These are phyloP conservation scores for Elymus sibiricus DNA, from an alignment of 176 grass and related monocot genomes.

Conservation along the genomic window DNA sequence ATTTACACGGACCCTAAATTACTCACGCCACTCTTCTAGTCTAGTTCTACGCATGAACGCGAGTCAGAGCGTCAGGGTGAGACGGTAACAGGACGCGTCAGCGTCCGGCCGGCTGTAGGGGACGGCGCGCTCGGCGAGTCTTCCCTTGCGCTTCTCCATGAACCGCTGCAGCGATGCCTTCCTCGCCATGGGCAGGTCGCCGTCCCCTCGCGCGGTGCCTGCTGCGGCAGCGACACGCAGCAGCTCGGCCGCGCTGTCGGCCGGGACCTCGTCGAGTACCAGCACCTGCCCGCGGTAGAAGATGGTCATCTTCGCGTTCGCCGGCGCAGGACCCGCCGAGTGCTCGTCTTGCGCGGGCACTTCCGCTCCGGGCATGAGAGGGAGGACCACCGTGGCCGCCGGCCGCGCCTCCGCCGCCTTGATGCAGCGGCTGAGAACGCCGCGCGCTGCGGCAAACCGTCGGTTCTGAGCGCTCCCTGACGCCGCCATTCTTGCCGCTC, in stretches of 20 bases:
- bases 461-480: neutral
- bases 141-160: slow-evolving; percentile 60
- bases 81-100: neutral
- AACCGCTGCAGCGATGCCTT: slow-evolving; percentile 67
- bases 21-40: neutral
- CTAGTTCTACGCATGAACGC: neutral
- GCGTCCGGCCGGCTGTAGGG: slow-evolving; percentile 24
- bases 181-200: slow-evolving; percentile 55
- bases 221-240: slow-evolving; percentile 3
- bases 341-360: neutral
- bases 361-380: slow-evolving; percentile 25
- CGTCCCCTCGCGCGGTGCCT: neutral
- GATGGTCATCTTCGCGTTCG: slow-evolving; percentile 43
- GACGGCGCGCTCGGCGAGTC: neutral
- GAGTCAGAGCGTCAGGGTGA: slow-evolving; percentile 15
- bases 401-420: slow-evolving; percentile 3
- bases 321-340: neutral
- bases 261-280: slow-evolving; percentile 13
- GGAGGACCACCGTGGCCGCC: neutral
- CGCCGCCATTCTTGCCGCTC: neutral
- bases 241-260: slow-evolving; percentile 6
- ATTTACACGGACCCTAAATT: neutral
- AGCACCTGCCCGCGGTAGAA: slow-evolving; percentile 43
- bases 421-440: slow-evolving; percentile 49
- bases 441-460: slow-evolving; percentile 43